Percentiles rank a stretch among this genome's conserved stretches.
These are phyloP conservation scores for Periglandula ipomoeae DNA, from an alignment of 2,329 filamentous ascomycete genomes.

Conservation along the genomic window DNA sequence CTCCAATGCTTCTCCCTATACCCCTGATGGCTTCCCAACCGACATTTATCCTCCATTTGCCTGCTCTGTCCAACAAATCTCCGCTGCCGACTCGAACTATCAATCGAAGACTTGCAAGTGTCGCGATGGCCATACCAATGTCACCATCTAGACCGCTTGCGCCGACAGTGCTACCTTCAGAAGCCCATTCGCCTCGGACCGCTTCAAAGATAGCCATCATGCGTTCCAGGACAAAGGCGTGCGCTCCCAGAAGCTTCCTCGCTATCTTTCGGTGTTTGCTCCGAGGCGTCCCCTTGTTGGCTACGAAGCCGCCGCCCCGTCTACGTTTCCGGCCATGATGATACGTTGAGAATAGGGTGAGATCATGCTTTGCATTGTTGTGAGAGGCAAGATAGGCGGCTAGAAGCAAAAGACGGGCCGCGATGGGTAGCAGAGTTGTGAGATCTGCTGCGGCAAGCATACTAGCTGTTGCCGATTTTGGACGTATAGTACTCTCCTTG, in stretches of 20 bases:
- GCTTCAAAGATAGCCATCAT: conserved; percentile 70
- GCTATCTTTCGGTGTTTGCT: conserved; percentile 62
- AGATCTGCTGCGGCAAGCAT: conserved; percentile 31
- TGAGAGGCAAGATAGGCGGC: conserved; percentile 75
- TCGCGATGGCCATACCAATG: conserved; percentile 58
- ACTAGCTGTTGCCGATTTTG: background rate
- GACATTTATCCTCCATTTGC: conserved; percentile 70
- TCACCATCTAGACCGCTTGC: conserved; percentile 40
- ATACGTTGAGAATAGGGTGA: conserved; percentile 66
- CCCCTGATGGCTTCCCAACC: conserved; percentile 67
- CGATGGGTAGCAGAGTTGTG: conserved; percentile 55
- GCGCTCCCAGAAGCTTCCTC: conserved; percentile 65
- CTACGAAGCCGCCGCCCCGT: conserved; percentile 36
- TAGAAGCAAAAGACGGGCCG: conserved; percentile 63
- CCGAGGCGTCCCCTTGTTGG: conserved; percentile 20
- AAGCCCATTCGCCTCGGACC: conserved; percentile 47
- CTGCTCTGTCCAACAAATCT: conserved; percentile 59
- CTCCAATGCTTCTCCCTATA: conserved; percentile 62
- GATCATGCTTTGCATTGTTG: conserved; percentile 66
- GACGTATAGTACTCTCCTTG: background rate
- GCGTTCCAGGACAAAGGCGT: conserved; percentile 68
- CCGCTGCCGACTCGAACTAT: conserved; percentile 54
- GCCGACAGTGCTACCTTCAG: conserved; percentile 18
- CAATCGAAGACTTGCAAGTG: conserved; percentile 60
- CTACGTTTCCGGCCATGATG: conserved; percentile 43